phyloP scores from a whole-genome alignment of 202 grass and related monocot species.

The Cymbopogon flexuosus region DNA sequence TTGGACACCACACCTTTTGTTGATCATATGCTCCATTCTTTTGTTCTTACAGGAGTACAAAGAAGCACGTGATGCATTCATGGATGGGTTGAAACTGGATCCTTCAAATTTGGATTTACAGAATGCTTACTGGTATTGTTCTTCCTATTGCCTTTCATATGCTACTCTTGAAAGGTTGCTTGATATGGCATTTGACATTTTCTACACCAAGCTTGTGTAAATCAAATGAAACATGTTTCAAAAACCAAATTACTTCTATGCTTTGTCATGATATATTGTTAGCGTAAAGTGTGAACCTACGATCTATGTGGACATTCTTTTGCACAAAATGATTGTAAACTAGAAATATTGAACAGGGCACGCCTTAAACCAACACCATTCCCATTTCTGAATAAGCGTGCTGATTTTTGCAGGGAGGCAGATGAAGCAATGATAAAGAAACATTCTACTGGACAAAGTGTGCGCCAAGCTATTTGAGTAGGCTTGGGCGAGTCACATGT shows the following conservation, averaged over 20 bases:
- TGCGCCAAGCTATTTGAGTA: background rate
- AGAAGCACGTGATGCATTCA: slow-evolving; percentile 33
- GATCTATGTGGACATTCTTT: background rate
- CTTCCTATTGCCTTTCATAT: background rate
- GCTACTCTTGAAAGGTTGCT: background rate
- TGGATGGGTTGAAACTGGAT: slow-evolving; percentile 17
- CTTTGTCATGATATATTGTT: background rate
- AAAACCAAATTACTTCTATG: background rate
- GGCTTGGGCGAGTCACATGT: background rate
- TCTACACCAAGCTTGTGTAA: background rate
- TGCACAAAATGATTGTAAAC: background rate
- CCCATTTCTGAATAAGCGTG: background rate
- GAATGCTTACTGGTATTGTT: slow-evolving; percentile 17
- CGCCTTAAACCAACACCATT: background rate
- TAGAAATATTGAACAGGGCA: too few relatives aligned
- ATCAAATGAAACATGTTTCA: background rate
- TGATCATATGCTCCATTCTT: background rate
- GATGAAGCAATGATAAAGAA: slow-evolving; percentile 12
- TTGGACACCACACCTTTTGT: background rate
- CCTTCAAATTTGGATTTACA: slow-evolving; percentile 21
- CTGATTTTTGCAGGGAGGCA: slow-evolving; percentile 4
- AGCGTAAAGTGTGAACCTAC: background rate
- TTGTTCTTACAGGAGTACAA: slow-evolving; percentile 26
- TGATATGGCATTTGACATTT: background rate
- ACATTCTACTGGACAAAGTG: background rate